A percentile compares a stretch with the other conserved stretches of the same genome.
These are phyloP conservation scores for Anethum foeniculum DNA, from an alignment of 140 eudicot species.

Conservation along the genomic window DNA sequence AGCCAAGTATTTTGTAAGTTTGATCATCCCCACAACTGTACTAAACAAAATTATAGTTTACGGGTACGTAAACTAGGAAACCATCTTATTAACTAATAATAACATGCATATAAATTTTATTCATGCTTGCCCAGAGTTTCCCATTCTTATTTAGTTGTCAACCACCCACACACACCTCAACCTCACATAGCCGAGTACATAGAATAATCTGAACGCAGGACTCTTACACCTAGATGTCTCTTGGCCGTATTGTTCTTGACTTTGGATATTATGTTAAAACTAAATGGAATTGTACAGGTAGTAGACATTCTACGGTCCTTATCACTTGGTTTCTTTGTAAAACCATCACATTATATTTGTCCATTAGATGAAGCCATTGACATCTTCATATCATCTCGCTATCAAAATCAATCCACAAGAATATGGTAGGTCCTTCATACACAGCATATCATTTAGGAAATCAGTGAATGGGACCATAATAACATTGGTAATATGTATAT, in stretches of 20 bases:
- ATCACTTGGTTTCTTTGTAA: constrained; percentile 2
- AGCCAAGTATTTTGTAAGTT: too few relatives aligned
- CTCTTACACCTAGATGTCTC: not conserved
- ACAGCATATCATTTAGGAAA: constrained; percentile 7
- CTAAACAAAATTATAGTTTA: too few relatives aligned
- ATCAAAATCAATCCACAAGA: not conserved
- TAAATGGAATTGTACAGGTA: not conserved
- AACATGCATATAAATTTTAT: too few relatives aligned
- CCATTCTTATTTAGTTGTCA: too few relatives aligned
- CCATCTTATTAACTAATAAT: too few relatives aligned
- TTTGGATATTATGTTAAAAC: not conserved
- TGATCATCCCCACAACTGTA: too few relatives aligned
- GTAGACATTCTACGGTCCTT: constrained; percentile 1
- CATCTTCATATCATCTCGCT: constrained; percentile 8
- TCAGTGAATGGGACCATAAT: constrained; percentile 2
- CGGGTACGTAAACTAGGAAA: too few relatives aligned
- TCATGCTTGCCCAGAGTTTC: too few relatives aligned
- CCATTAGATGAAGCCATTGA: constrained; percentile 6
- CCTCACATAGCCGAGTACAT: not conserved
- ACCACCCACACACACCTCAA: too few relatives aligned
- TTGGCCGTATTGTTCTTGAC: not conserved
- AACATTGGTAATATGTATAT: not conserved
- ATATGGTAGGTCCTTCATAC: not conserved
- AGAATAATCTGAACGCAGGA: not conserved
- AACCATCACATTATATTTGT: constrained; percentile 6